phyloP scores from a whole-genome alignment of 2,329 filamentous ascomycete species.

The Canariomyces notabilis region DNA sequence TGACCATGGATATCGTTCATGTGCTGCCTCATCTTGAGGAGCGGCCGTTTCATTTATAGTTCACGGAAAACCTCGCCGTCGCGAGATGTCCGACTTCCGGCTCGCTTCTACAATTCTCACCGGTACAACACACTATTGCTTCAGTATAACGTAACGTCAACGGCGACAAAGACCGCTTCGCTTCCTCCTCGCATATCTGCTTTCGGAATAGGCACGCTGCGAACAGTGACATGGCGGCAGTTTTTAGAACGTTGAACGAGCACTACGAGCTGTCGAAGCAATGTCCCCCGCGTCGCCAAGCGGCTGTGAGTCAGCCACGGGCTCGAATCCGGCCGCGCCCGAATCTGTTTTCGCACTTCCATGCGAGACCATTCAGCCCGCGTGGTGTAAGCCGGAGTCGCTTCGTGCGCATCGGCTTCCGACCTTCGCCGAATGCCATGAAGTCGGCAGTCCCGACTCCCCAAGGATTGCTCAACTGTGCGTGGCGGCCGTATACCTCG shows the following conservation, averaged over 20 bases:
- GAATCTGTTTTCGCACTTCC: neutral
- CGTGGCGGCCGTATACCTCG: too few relatives aligned
- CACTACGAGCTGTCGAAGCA: too few relatives aligned
- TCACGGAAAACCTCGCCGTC: too few relatives aligned
- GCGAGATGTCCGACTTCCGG: neutral
- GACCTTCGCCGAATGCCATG: too few relatives aligned
- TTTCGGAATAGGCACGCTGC: constrained; percentile 1
- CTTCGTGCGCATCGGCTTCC: too few relatives aligned
- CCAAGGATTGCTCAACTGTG: too few relatives aligned
- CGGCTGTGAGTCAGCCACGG: neutral
- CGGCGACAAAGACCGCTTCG: neutral
- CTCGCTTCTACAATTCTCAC: neutral
- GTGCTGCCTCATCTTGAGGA: neutral
- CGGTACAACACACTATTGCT: too few relatives aligned
- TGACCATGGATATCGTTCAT: neutral
- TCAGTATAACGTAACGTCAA: constrained; percentile 1
- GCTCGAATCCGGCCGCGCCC: neutral
- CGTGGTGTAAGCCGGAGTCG: neutral
- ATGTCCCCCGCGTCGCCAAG: constrained; percentile 4
- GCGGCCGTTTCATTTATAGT: neutral
- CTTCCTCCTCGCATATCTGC: constrained; percentile 2
- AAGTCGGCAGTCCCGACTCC: too few relatives aligned
- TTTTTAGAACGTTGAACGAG: too few relatives aligned
- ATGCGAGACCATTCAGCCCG: neutral
- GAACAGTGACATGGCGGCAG: neutral